Conservation (phyloP, 768 basidiomycete species). For the Pulveroboletus sp. region DNA sequence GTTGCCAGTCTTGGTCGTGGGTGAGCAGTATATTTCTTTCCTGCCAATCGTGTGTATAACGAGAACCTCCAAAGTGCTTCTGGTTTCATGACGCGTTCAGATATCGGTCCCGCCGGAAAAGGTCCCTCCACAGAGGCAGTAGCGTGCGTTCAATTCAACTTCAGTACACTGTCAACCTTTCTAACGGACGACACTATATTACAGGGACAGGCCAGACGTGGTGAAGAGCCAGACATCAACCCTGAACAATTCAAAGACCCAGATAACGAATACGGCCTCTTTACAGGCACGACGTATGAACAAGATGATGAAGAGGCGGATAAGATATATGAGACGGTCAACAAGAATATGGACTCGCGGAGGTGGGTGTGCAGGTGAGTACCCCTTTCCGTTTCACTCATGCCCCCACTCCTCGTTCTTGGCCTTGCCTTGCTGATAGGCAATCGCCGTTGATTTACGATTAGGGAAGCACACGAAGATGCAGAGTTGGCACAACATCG, state of each 20-base stretch:
- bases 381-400: slow-evolving; percentile 36
- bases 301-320: slow-evolving; percentile 98
- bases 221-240: slow-evolving; percentile 84
- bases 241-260: slow-evolving; percentile 95
- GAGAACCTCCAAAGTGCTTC: slow-evolving; percentile 60
- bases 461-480: slow-evolving; percentile 72
- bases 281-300: slow-evolving; percentile 94
- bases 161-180: background rate
- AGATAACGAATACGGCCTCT: slow-evolving; percentile 94
- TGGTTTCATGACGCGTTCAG: slow-evolving; percentile 95
- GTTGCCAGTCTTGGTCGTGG: slow-evolving; percentile 98
- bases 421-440: background rate
- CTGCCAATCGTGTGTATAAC: slow-evolving; percentile 7
- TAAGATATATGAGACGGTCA: slow-evolving; percentile 89
- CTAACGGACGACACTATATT: background rate
- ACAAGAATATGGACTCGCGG: slow-evolving; percentile 84
- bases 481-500: no score
- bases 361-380: slow-evolving; percentile 74
- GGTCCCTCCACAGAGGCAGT: slow-evolving; percentile 89
- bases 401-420: no score
- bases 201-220: slow-evolving; percentile 81
- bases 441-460: background rate
- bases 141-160: slow-evolving; percentile 51
- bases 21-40: slow-evolving; percentile 39
- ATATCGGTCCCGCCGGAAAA: slow-evolving; percentile 97